Evolutionary conservation across 176 grass and related monocot genomes (phyloP).

Genomic region (Cenchrus americanus): DNA sequence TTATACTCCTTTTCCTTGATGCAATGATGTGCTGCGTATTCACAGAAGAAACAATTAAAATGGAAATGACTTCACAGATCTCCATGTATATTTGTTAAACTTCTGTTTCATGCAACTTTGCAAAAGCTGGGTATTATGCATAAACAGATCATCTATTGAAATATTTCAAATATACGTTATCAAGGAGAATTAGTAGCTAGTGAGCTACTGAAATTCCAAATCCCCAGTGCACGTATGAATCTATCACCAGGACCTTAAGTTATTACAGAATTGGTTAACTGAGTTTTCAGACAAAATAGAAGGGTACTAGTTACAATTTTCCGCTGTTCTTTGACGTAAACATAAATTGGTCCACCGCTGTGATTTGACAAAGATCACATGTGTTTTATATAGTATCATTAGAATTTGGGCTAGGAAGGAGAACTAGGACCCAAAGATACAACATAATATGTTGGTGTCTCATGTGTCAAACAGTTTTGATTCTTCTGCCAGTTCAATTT

Average conservation of each 20-base stretch:
- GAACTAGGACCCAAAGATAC: background rate
- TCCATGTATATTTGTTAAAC: background rate
- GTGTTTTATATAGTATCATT: background rate
- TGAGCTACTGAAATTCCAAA: background rate
- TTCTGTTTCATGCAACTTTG: constrained; percentile 2
- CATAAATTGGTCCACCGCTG: background rate
- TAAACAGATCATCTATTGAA: background rate
- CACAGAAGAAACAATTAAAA: background rate
- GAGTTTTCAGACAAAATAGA: constrained; percentile 6
- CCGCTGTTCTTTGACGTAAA: background rate
- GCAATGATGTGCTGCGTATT: background rate
- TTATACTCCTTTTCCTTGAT: background rate
- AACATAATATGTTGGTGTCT: background rate
- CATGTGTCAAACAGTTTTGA: background rate
- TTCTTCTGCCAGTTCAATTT: background rate
- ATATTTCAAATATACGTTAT: background rate
- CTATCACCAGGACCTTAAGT: background rate
- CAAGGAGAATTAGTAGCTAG: background rate
- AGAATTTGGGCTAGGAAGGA: background rate
- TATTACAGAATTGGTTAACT: background rate
- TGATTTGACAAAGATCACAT: background rate
- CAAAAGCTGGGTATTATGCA: constrained; percentile 17
- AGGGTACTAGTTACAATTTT: background rate
- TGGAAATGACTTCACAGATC: background rate
- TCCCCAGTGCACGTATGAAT: background rate